Percentiles rank a stretch among this genome's conserved stretches.
These are phyloP conservation scores for Boletus pseudopeckii DNA, from an alignment of 768 basidiomycete genomes.

Conservation along the genomic window DNA sequence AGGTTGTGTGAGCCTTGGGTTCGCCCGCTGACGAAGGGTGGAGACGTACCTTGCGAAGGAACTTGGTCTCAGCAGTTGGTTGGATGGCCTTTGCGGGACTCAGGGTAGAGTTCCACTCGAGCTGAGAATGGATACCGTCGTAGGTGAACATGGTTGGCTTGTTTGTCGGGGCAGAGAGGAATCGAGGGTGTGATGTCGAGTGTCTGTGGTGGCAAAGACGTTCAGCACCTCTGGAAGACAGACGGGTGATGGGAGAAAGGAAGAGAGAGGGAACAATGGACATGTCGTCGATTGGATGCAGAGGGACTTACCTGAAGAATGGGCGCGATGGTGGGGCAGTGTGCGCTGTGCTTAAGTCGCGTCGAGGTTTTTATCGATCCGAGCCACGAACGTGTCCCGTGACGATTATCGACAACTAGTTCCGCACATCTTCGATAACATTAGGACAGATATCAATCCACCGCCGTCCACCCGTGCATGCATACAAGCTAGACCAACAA, in stretches of 20 bases:
- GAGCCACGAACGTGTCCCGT: constrained; percentile 26
- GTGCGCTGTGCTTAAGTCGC: background rate
- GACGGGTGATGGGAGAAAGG: constrained; percentile 16
- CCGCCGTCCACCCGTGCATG: constrained; percentile 2
- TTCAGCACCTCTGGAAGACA: constrained; percentile 12
- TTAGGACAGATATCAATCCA: constrained; percentile 26
- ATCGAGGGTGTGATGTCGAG: constrained; percentile 6
- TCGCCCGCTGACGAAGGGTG: background rate
- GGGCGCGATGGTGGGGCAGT: constrained; percentile 9
- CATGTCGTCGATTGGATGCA: constrained; percentile 18
- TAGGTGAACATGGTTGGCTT: constrained; percentile 46
- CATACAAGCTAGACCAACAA: constrained; percentile 7
- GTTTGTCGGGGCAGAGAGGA: constrained; percentile 5
- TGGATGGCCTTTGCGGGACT: constrained; percentile 67
- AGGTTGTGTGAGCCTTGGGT: constrained; percentile 6
- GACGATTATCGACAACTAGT: constrained; percentile 7
- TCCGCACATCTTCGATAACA: constrained; percentile 17
- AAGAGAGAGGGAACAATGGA: constrained; percentile 4
- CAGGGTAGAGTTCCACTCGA: constrained; percentile 90
- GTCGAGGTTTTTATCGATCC: constrained; percentile 11
- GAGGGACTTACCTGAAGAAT: constrained; percentile 20
- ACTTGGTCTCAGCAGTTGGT: constrained; percentile 79
- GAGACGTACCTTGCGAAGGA: constrained; percentile 76
- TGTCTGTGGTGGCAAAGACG: constrained; percentile 9
- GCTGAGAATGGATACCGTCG: constrained; percentile 71